phyloP scores from a whole-genome alignment of 1,284 basidiomycete species.

The Agroathelia rolfsii region DNA sequence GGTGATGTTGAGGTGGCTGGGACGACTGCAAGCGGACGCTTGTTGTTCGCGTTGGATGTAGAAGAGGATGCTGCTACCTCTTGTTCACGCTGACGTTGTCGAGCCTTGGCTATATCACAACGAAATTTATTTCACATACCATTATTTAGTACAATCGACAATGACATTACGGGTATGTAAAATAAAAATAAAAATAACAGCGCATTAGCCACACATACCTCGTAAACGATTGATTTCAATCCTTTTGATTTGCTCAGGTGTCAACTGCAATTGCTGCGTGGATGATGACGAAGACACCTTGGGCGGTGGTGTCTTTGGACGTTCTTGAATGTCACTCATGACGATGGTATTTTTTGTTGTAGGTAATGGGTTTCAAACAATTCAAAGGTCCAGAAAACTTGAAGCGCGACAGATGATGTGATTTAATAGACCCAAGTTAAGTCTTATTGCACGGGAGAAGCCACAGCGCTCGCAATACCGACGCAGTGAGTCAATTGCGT shows the following conservation, averaged over 20 bases:
- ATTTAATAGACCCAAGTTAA: too few species aligned
- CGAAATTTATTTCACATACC: not conserved
- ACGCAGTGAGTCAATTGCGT: too few species aligned
- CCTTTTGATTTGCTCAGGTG: slow-evolving; percentile 35
- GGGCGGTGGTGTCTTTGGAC: too few species aligned
- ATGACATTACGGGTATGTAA: slow-evolving; percentile 2
- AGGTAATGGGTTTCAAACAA: too few species aligned
- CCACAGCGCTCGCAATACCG: too few species aligned
- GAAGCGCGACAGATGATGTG: too few species aligned
- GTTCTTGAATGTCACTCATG: too few species aligned
- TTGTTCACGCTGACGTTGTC: slow-evolving; percentile 47
- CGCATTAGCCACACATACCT: slow-evolving; percentile 26
- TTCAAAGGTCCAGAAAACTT: too few species aligned
- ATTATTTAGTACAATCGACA: not conserved
- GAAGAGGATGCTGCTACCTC: slow-evolving; percentile 37
- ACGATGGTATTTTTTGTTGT: too few species aligned
- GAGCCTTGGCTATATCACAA: slow-evolving; percentile 59
- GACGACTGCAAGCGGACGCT: slow-evolving; percentile 39
- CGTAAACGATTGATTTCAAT: slow-evolving; percentile 47
- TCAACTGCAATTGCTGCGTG: slow-evolving; percentile 20
- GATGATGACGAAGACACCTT: too few species aligned
- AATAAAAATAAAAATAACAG: slow-evolving; percentile 5
- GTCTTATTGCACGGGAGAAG: too few species aligned
- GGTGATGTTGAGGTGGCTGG: slow-evolving; percentile 50
- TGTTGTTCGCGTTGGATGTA: slow-evolving; percentile 43